A percentile compares a stretch with the other conserved stretches of the same genome.
These are phyloP conservation scores for Rubus idaeus DNA, from an alignment of 306 rosid genomes.

Conservation along the genomic window DNA sequence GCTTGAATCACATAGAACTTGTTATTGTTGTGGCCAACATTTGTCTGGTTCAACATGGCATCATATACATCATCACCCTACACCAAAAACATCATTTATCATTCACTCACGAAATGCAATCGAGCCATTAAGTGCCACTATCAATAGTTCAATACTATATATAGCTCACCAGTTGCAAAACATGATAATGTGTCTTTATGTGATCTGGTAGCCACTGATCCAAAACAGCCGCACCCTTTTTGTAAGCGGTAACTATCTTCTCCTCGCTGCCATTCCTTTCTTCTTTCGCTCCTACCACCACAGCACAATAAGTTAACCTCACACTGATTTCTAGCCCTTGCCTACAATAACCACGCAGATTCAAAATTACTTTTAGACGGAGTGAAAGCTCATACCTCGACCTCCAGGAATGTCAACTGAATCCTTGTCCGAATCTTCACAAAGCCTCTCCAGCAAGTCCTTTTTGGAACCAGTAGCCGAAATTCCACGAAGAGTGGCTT, in stretches of 20 bases:
- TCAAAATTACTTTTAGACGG: neutral
- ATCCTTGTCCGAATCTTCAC: slow-evolving; percentile 29
- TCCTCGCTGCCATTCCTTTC: slow-evolving; percentile 37
- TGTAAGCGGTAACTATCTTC: slow-evolving; percentile 74
- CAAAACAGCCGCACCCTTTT: slow-evolving; percentile 82
- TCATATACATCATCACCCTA: slow-evolving; percentile 83
- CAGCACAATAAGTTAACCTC: neutral
- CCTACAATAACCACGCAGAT: neutral
- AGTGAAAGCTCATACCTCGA: slow-evolving; percentile 16
- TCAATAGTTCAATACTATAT: neutral
- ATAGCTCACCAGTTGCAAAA: slow-evolving; percentile 62
- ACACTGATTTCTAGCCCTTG: neutral
- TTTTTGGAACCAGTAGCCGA: slow-evolving; percentile 41
- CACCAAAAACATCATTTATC: slow-evolving; percentile 18
- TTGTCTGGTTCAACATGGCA: slow-evolving; percentile 92
- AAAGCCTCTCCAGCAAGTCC: slow-evolving; percentile 44
- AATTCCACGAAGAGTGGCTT: slow-evolving; percentile 43
- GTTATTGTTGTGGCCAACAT: slow-evolving; percentile 77
- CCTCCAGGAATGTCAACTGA: slow-evolving; percentile 25
- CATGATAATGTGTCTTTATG: slow-evolving; percentile 72
- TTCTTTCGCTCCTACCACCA: slow-evolving; percentile 38
- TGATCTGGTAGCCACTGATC: slow-evolving; percentile 87
- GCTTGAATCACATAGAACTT: slow-evolving; percentile 85
- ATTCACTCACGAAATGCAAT: slow-evolving; percentile 5
- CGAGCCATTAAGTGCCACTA: neutral